Evolutionary conservation across 768 basidiomycete species (phyloP), one percentile per base, ranked within the genome.

Genomic region (Holtermannia corniformis): DNA sequence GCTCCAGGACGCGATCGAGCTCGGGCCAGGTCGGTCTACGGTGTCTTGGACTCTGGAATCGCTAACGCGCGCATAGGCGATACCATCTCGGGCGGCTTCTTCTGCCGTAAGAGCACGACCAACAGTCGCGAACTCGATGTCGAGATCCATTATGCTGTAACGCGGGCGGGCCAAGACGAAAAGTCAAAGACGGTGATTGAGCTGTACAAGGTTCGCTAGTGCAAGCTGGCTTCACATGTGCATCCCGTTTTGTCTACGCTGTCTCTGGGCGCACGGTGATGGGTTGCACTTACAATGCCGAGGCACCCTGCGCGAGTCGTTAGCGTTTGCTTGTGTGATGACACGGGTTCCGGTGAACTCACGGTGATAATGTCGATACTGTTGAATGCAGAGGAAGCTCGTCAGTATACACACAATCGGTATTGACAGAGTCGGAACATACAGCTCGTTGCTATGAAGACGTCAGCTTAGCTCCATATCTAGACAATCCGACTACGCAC

Each of bases 51-150:
- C 24, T 21, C 41, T 20, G 11, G 44, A 43, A 28, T 52, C 25
- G 13, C 10, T 44, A 44, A 28, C 44, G 21, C 20, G 19, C 19
- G 37, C 43, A 12, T 58, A 91, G 91, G 86, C 16, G 81, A 85
- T 1, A 70, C 78, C 22, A 82, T 97, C 21, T 69, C 76, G 4
- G 93, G 93, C 2, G 79, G 73, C n/a, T 92, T 96, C 77, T 79
- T 80, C 62, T 87, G 87, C 64, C 78, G 77, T 57, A 96, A 96
- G 76, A 86, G 81, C 64, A 74, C 77, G 27, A 63, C 55, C 49
- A 96, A 96, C 70, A 83, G 86, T 40, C 78, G 93, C 45, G 92
- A 95, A 68, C 74, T 96, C 44, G 85, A 92, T 56, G 81, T 96
- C 13, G 91, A 93, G 75, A 87, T 96, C 32, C 88, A 91, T 69